Evolutionary conservation across 108 stramenopile genomes (phyloP).

Genomic region (Cyclostephanos tholiformis): DNA sequence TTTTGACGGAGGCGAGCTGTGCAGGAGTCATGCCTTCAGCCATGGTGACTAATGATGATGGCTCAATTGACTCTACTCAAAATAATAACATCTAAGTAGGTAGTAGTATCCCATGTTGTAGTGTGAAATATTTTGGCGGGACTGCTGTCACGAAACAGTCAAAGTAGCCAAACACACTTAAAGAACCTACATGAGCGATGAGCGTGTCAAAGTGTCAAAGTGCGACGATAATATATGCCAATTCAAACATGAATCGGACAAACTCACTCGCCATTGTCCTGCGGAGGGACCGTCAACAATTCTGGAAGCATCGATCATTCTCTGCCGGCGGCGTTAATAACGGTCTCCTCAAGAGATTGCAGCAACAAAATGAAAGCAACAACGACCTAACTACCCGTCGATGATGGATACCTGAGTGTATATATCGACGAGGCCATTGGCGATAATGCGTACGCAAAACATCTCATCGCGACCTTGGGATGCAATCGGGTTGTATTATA

Average conservation of each 20-base stretch:
- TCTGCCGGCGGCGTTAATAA: background rate
- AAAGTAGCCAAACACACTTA: too few species aligned
- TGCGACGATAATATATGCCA: too few species aligned
- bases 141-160: too few species aligned
- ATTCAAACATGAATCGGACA: conserved; percentile 4
- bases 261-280: background rate
- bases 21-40: conserved; percentile 6
- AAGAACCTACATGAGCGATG: too few species aligned
- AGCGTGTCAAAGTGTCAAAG: too few species aligned
- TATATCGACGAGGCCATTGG: conserved; percentile 45
- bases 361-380: conserved; percentile 26
- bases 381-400: too few species aligned
- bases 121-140: too few species aligned
- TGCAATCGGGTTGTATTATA: conserved; percentile 36
- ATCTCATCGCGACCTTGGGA: conserved; percentile 21
- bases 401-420: conserved; percentile 36
- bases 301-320: conserved; percentile 8
- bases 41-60: conserved; percentile 5
- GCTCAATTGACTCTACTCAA: too few species aligned
- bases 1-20: conserved; percentile 17
- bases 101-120: too few species aligned
- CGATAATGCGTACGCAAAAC: background rate
- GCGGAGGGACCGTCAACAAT: background rate
- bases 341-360: conserved; percentile 40
- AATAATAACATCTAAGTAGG: too few species aligned